A percentile compares a stretch with the other conserved stretches of the same genome.
Conservation (phyloP, 2,329 filamentous ascomycete species). For the Akanthomyces uredinophilus region DNA sequence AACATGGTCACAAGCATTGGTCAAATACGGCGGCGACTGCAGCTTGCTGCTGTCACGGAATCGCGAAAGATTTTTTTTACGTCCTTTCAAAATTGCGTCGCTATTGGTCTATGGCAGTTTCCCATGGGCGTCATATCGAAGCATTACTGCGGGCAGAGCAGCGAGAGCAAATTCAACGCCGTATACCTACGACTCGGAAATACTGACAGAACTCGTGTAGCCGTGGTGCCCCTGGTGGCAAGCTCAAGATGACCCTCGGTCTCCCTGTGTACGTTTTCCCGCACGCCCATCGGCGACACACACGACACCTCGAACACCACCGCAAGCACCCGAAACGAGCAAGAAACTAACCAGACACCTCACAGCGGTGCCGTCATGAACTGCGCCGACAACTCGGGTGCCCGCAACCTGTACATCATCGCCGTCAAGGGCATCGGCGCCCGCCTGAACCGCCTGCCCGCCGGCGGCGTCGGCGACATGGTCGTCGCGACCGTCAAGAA, state of each 20-base stretch:
- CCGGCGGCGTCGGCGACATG: slow-evolving; percentile 98
- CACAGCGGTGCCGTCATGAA: slow-evolving; percentile 98
- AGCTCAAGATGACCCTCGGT: slow-evolving; percentile 99
- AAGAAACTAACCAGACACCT: slow-evolving; percentile 18
- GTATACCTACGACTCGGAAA: neutral
- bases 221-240: slow-evolving; percentile 95
- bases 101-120: neutral
- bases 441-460: slow-evolving; percentile 93
- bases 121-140: neutral
- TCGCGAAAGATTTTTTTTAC: too few relatives aligned
- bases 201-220: slow-evolving; percentile 40
- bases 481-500: slow-evolving; percentile 99
- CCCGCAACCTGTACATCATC: slow-evolving; percentile 99
- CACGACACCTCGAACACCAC: slow-evolving; percentile 11
- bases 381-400: slow-evolving; percentile 99
- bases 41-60: neutral
- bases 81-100: neutral
- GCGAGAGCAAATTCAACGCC: slow-evolving; percentile 5
- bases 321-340: slow-evolving; percentile 3
- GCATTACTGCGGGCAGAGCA: slow-evolving; percentile 10
- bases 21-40: neutral
- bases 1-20: neutral
- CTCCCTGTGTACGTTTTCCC: slow-evolving; percentile 85
- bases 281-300: neutral
- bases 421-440: slow-evolving; percentile 98